Base-by-base conservation (phyloP, 768 basidiomycete species). In the Russula foetens region DNA sequence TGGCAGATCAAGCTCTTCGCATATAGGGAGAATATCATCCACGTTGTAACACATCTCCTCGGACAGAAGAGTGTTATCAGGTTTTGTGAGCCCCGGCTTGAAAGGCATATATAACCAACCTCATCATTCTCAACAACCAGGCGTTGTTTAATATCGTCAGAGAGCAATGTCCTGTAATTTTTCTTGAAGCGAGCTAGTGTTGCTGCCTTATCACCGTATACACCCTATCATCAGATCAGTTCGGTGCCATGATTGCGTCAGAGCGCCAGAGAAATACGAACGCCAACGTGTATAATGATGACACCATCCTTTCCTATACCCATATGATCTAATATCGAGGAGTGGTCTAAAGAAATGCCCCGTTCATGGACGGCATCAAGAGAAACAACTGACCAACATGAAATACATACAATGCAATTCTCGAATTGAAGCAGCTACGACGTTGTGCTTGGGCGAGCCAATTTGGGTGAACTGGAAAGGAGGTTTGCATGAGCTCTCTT, bases 121-220 rank as follows among this genome's bases (percentile, higher is more conserved):
- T 98, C 95, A 65, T 97, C 95, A 62, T 97, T 98, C 73, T 98
- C 95, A n/a, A 94, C 76, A 2, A 92, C 93, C 23, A 95, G 71
- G 47, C 95, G 79, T 15, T 78, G 78, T 62, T 88, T 82, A 59
- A 92, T 84, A 24, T 81, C 79, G 23, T 80, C 73, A 8, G 84
- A 77, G 41, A 92, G 77, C n/a, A 71, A 67, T 11, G 79, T 76
- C 50, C 69, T 73, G 59, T 91, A 88, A 15, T 85, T 87, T 60
- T 81, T 75, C 69, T 85, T 88, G 69, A 96, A 82, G 9, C 95
- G 81, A 24, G 75, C 75, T 1, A 95, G 73, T 0, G 95, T 84
- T 5, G 78, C 76, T 23, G 66, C 66, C 70, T 96, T 98, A 69
- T 97, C 88, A 4, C 82, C 85, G 66, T 93, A 96, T 31, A 90